These are phyloP conservation scores for Martiniozyma asiatica DNA, from an alignment of 1,139 yeast species.

Conservation along the genomic window DNA sequence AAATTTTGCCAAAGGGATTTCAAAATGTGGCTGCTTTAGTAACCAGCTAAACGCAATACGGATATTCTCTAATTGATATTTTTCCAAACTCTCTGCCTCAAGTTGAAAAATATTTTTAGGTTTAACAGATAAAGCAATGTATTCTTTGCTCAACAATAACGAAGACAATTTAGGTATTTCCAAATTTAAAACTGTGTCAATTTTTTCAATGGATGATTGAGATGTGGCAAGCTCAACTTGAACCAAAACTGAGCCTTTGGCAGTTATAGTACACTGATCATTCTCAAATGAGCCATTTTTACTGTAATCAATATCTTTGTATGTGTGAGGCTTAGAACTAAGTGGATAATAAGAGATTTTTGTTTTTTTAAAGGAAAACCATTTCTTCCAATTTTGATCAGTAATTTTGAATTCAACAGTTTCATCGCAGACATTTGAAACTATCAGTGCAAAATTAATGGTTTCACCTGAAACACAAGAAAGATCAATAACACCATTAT, in stretches of 20 bases:
- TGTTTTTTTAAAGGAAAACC: conserved; percentile 10
- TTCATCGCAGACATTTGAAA: conserved; percentile 9
- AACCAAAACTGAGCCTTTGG: conserved; percentile 5
- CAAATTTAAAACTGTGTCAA: conserved; percentile 7
- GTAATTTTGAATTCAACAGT: conserved; percentile 4
- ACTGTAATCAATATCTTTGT: conserved; percentile 1
- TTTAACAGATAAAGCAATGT: conserved; percentile 9
- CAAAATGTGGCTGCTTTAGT: too few relatives aligned
- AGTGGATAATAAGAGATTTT: conserved; percentile 5
- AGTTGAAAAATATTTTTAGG: conserved; percentile 11
- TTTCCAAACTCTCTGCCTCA: conserved; percentile 10
- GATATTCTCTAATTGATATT: conserved; percentile 15
- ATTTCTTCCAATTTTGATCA: conserved; percentile 8
- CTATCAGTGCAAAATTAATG: conserved; percentile 1
- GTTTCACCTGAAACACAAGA: conserved; percentile 12
- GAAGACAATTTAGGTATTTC: conserved; percentile 7
- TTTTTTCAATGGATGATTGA: conserved; percentile 3
- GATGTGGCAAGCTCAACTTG: conserved; percentile 3
- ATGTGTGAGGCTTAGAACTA: background rate
- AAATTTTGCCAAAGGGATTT: conserved; percentile 11
- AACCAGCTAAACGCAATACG: too few relatives aligned
- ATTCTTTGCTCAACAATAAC: too few relatives aligned
- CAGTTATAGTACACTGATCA: conserved; percentile 3
- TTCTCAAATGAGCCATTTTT: background rate
- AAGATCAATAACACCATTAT: too few relatives aligned